phyloP scores from a whole-genome alignment of 140 eudicot genomes.

The Ambrosia hybrid region DNA sequence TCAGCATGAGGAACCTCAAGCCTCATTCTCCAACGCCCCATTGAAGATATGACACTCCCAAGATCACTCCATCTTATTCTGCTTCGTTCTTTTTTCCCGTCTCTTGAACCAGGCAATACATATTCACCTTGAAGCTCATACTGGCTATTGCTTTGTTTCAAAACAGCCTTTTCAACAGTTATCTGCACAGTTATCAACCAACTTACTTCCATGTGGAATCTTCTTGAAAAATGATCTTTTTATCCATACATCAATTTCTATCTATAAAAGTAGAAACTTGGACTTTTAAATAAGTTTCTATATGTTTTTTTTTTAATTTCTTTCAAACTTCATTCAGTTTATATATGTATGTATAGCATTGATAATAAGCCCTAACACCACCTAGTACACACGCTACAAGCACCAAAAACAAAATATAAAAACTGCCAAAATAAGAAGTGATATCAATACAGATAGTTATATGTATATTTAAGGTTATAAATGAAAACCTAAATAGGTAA shows the following conservation, averaged over 20 bases:
- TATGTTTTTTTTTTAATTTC: background rate
- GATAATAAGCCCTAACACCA: background rate
- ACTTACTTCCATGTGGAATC: background rate
- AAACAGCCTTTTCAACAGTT: conserved; percentile 85
- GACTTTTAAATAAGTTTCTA: background rate
- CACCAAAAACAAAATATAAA: no score
- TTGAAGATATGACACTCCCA: conserved; percentile 90
- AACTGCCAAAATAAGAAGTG: no score
- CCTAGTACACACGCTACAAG: no score
- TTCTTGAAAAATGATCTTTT: no score
- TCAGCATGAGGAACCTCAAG: conserved; percentile 98
- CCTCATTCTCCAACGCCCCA: conserved; percentile 99
- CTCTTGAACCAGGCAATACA: conserved; percentile 95
- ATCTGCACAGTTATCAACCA: conserved; percentile 47
- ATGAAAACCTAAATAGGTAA: background rate
- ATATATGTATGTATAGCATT: background rate
- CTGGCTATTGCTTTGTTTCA: conserved; percentile 93
- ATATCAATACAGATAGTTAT: no score
- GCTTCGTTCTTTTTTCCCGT: conserved; percentile 63
- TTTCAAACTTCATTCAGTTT: background rate
- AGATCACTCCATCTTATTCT: conserved; percentile 74
- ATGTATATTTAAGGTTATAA: background rate
- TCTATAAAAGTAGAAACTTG: background rate
- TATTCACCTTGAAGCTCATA: conserved; percentile 99
- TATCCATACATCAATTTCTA: background rate